Conservation (phyloP, 2,329 filamentous ascomycete species). For the Pyrenochaeta sp. region DNA sequence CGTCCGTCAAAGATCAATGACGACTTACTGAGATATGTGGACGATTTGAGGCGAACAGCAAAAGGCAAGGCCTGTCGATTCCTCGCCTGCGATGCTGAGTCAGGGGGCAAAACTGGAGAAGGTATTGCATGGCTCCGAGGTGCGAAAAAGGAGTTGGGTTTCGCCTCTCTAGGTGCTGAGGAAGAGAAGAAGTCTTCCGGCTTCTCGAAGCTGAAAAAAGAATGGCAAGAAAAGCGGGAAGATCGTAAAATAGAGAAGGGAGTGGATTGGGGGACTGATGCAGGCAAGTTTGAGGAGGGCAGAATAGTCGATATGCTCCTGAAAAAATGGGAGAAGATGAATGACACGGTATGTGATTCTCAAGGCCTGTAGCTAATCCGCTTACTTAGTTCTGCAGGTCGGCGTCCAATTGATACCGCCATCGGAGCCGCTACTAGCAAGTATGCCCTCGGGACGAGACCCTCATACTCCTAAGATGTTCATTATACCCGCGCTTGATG, state of each 20-base stretch:
- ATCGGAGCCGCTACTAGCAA: conserved; percentile 73
- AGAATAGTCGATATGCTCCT: conserved; percentile 87
- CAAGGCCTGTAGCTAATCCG: neutral
- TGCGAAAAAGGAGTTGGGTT: conserved; percentile 77
- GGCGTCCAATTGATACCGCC: conserved; percentile 81
- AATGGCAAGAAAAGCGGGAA: conserved; percentile 78
- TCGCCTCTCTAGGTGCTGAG: conserved; percentile 55
- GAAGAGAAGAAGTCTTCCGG: conserved; percentile 61
- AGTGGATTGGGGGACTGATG: conserved; percentile 79
- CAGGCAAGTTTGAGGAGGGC: conserved; percentile 82
- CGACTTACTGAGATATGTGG: conserved; percentile 74
- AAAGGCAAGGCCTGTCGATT: conserved; percentile 89
- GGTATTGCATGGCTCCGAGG: conserved; percentile 88
- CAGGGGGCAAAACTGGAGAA: conserved; percentile 80
- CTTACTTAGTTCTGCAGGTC: conserved; percentile 61
- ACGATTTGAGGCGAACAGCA: conserved; percentile 77
- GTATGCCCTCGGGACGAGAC: conserved; percentile 87
- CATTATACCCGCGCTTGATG: conserved; percentile 70
- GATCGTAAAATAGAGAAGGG: conserved; percentile 81
- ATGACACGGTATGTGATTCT: conserved; percentile 76
- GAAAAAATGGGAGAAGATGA: conserved; percentile 89
- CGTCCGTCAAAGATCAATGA: conserved; percentile 64
- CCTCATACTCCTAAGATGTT: conserved; percentile 79
- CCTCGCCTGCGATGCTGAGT: conserved; percentile 87
- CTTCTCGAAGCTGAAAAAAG: conserved; percentile 73